These are phyloP conservation scores for Phytophthora pseudosyringae DNA, from an alignment of 352 stramenopile species.

Conservation along the genomic window DNA sequence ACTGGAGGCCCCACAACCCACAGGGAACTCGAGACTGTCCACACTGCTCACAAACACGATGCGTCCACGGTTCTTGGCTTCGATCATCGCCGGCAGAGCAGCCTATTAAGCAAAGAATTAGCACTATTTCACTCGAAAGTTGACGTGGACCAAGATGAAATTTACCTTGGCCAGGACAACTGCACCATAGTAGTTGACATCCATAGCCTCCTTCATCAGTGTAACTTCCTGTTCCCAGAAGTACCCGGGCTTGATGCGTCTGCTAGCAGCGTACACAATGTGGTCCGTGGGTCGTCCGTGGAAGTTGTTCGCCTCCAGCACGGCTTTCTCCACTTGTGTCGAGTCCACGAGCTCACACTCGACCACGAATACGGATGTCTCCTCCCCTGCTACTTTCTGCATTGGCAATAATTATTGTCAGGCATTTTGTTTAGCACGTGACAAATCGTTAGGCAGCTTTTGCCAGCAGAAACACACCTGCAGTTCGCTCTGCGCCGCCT, in stretches of 20 bases:
- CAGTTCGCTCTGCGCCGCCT: slow-evolving; percentile 43
- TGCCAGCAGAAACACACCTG: slow-evolving; percentile 22
- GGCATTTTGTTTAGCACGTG: not conserved
- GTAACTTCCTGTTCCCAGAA: slow-evolving; percentile 63
- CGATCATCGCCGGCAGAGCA: slow-evolving; percentile 67
- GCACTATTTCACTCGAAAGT: not conserved
- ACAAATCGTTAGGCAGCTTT: not conserved
- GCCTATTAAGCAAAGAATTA: slow-evolving; percentile 26
- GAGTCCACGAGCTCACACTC: slow-evolving; percentile 51
- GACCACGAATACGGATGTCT: slow-evolving; percentile 41
- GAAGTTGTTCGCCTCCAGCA: slow-evolving; percentile 65
- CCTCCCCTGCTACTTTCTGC: slow-evolving; percentile 23
- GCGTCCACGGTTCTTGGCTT: slow-evolving; percentile 42
- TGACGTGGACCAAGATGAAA: not conserved
- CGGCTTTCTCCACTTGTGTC: slow-evolving; percentile 39
- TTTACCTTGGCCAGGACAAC: slow-evolving; percentile 63
- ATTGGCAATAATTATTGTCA: slow-evolving; percentile 3
- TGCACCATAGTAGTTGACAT: slow-evolving; percentile 67
- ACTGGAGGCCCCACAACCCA: slow-evolving; percentile 91
- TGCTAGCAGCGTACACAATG: slow-evolving; percentile 55
- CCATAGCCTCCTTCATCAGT: slow-evolving; percentile 51
- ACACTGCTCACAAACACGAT: slow-evolving; percentile 70
- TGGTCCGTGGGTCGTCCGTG: slow-evolving; percentile 66
- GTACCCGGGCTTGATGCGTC: slow-evolving; percentile 39
- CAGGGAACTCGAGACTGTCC: slow-evolving; percentile 57